Evolutionary conservation across 225 moss, liverwort and hornwort genomes (phyloP), one percentile per base, ranked within the genome.

Genomic region (Pseudisothecium myosuroides): DNA sequence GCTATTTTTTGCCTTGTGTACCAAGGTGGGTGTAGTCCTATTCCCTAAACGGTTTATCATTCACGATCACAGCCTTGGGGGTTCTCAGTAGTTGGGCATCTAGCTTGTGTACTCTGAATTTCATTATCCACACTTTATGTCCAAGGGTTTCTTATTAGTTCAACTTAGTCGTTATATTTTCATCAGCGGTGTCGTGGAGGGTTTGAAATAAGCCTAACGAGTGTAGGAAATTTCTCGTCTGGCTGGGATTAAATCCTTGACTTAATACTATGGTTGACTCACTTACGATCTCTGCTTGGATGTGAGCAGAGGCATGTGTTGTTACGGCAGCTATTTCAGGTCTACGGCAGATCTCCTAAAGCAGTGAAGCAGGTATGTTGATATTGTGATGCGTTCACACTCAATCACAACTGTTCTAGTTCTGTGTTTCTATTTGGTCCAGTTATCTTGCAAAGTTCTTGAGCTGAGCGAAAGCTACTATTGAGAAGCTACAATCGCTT

Each of bases 1-100:
- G 39, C 97, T 99, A 58, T 97, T 96, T 90, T 99, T 99, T 91
- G 99, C 99, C 62, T 90, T 99, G 61, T 99, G 99, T 93, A 99
- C 99, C 59, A 99, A 99, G 98, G 98, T 98, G 91, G 79, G 89
- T 87, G 67, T 83, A 80, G 68, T 61, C 69, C 58, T 88, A 36
- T 87, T 20, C 80, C 61, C 80, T 83, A 55, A 81, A 58, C 28
- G 28, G n/a, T 61, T 86, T 80, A 26, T 72, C 45, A 41, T 86
- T 69, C 65, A 64, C 67, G 34, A 69, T 86, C 43, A 34, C 80
- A 19, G 69, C 29, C 59, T 82, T 83, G 19, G 58, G 41, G 58
- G 41, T 58, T 66, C 47, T 85, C 29, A 78, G 81, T 75, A 41
- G 69, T 86, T 88, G 60, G 73, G n/a, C 72, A 63, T 85, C 67